Percentiles rank a stretch among this genome's conserved stretches.
phyloP scores from a whole-genome alignment of 768 basidiomycete genomes.

The Mycena latifolia region DNA sequence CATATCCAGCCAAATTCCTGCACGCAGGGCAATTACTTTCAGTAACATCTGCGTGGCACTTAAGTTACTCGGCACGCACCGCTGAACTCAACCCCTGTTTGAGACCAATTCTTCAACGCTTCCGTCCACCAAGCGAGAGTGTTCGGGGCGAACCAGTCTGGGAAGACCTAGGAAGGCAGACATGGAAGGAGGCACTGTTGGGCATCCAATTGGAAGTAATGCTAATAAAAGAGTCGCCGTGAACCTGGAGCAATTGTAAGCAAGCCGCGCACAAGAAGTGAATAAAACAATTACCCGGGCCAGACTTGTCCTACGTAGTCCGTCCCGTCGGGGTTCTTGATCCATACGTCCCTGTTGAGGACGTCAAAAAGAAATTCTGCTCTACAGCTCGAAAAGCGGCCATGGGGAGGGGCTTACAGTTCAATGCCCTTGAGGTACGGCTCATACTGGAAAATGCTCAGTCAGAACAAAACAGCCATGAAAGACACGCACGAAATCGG shows the following conservation, averaged over 20 bases:
- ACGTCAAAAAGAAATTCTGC: constrained; percentile 12
- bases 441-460: constrained; percentile 61
- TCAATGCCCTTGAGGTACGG: constrained; percentile 73
- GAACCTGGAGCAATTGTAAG: constrained; percentile 22
- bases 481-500: constrained; percentile 67
- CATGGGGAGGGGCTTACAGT: constrained; percentile 61
- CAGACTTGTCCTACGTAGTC: constrained; percentile 83
- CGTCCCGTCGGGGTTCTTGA: constrained; percentile 81
- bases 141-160: constrained; percentile 71
- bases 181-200: constrained; percentile 57
- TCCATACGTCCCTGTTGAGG: constrained; percentile 77
- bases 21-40: constrained; percentile 49
- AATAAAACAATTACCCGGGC: constrained; percentile 65
- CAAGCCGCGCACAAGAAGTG: constrained; percentile 17
- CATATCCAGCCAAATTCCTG: constrained; percentile 78
- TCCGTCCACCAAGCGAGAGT: constrained; percentile 71
- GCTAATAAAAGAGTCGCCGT: constrained; percentile 19
- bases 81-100: constrained; percentile 60
- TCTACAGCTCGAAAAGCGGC: not conserved
- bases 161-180: constrained; percentile 76
- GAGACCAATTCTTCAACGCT: constrained; percentile 67
- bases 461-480: constrained; percentile 12
- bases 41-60: constrained; percentile 21
- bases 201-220: constrained; percentile 18
- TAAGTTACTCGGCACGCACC: constrained; percentile 16